These are phyloP conservation scores for Thuidium tamariscinum DNA, from an alignment of 225 moss, liverwort and hornwort species.

Conservation along the genomic window DNA sequence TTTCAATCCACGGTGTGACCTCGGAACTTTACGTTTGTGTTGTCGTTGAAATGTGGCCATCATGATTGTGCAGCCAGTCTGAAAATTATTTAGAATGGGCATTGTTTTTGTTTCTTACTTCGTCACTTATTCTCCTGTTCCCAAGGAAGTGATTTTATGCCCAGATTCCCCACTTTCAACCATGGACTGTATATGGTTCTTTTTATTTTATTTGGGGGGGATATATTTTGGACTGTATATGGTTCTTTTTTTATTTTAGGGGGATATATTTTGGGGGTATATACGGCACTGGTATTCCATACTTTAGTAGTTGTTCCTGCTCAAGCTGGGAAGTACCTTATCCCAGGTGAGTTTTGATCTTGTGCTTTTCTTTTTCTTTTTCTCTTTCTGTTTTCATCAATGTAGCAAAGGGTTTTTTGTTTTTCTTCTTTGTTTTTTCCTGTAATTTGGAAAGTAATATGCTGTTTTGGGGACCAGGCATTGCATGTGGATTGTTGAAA, in stretches of 20 bases:
- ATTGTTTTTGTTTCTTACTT: background rate
- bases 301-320: background rate
- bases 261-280: background rate
- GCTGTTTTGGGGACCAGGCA: no score
- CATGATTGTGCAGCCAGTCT: background rate
- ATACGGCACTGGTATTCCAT: no score
- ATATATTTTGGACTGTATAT: background rate
- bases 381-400: background rate
- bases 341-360: background rate
- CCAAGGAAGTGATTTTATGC: background rate
- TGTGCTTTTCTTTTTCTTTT: no score
- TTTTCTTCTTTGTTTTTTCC: accelerated
- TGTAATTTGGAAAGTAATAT: background rate
- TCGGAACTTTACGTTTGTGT: background rate
- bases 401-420: no score
- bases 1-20: background rate
- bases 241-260: background rate
- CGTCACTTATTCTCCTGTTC: background rate
- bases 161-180: background rate
- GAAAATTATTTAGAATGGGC: background rate
- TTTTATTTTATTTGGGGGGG: background rate
- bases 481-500: no score
- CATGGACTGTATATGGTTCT: background rate
- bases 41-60: background rate
- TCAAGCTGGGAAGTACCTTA: background rate